phyloP scores from a whole-genome alignment of 345 rosid species.

The Euclidium syriacum region DNA sequence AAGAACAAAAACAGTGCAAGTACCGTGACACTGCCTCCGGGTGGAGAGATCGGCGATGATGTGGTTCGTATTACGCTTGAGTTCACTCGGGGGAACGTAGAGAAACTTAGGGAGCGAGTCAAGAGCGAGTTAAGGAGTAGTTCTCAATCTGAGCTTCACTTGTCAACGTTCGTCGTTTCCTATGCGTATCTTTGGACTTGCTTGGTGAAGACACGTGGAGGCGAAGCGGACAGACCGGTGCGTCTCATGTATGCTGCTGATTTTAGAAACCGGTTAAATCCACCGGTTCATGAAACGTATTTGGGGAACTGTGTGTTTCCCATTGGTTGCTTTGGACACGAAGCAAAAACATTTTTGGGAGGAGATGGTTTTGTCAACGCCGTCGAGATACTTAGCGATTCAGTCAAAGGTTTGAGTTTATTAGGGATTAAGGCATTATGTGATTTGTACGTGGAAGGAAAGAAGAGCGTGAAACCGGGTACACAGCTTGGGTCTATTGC shows the following conservation, averaged over 20 bases:
- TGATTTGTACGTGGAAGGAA: background rate
- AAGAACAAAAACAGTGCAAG: background rate
- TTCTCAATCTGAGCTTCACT: background rate
- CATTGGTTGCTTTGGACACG: background rate
- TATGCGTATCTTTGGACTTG: constrained; percentile 6
- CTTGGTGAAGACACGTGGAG: constrained; percentile 13
- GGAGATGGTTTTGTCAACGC: background rate
- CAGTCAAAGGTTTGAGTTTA: background rate
- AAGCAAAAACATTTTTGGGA: background rate
- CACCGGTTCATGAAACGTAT: constrained; percentile 15
- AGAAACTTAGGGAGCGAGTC: constrained; percentile 1
- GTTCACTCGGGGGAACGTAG: constrained; percentile 10
- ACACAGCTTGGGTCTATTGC: background rate
- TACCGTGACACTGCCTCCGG: background rate
- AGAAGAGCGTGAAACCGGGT: background rate
- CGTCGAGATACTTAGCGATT: background rate
- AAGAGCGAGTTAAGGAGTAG: too few relatives aligned
- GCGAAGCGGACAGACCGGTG: background rate
- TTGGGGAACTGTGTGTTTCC: constrained; percentile 23
- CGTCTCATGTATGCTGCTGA: too few relatives aligned
- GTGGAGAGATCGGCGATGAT: background rate
- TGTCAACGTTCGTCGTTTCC: constrained; percentile 27
- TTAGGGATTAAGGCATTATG: background rate
- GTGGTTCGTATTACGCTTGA: constrained; percentile 13
- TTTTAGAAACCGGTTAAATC: constrained; percentile 16